Conservation (phyloP, 2,329 filamentous ascomycete genomes). For the Neurospora sp. region DNA sequence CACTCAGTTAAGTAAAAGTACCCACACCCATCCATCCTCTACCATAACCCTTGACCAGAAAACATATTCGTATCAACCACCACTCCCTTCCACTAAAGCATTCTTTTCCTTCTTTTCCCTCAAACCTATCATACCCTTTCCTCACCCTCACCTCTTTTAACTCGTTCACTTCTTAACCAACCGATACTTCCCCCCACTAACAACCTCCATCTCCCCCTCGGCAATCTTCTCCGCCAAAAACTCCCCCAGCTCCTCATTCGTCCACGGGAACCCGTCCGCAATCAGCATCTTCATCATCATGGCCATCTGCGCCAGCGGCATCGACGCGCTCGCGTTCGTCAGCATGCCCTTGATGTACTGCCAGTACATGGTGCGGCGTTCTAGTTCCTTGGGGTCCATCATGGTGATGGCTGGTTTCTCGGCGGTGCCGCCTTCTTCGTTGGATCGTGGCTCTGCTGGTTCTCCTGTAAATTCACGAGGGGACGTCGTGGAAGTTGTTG, state of each 20-base stretch:
- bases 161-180: conserved; percentile 42
- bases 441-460: conserved; percentile 19
- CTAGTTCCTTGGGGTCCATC: conserved; percentile 53
- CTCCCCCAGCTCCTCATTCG: conserved; percentile 75
- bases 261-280: conserved; percentile 79
- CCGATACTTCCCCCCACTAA: conserved; percentile 57
- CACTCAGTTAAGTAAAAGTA: neutral
- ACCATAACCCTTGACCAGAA: neutral
- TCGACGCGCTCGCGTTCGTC: conserved; percentile 72
- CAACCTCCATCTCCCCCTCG: conserved; percentile 58
- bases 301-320: conserved; percentile 70
- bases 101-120: neutral
- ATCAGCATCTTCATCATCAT: conserved; percentile 96
- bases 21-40: neutral
- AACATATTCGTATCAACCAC: neutral
- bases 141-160: neutral
- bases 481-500: conserved; percentile 9
- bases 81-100: neutral
- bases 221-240: conserved; percentile 72
- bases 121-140: neutral
- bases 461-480: conserved; percentile 18
- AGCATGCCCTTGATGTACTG: conserved; percentile 93
- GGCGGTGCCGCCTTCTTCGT: too few species aligned
- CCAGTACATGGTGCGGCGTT: conserved; percentile 61
- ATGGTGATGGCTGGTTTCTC: neutral